Base-by-base conservation (phyloP, 2,329 filamentous ascomycete species). In the Penicillium sp. region DNA sequence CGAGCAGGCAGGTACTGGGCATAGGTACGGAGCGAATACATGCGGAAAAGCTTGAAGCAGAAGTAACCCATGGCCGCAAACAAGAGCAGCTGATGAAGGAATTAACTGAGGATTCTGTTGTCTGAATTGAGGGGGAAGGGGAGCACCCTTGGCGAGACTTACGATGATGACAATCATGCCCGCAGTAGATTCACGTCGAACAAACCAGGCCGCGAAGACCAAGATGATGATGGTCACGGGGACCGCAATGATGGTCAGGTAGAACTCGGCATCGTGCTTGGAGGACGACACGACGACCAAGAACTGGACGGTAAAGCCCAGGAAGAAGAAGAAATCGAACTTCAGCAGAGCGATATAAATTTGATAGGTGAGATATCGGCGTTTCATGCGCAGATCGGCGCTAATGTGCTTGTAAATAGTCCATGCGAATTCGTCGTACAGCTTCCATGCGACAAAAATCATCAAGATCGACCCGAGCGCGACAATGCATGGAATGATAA, bases 291-390 rank as follows among this genome's bases (percentile, higher is more conserved):
- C 90, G 50, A 97, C 86, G 60, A 98, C 91, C 46, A 97, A 80
- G 70, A 98, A 98, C 66, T 98, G 93, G 40, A 98, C 88, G 5
- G 93, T 97, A 70, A 98, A 98, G 46, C 91, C 93, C 43, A 98
- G 82, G 78, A 98, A 98, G 77, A 98, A 97, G 82, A 98, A 98
- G 73, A 98, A 97, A 73, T 98, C 93, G 69, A 98, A 98, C 72
- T 98, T 98, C 56, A 98, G 80, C 9, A 98, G 80, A 34, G 93
- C 89, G 63, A 98, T 96, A 71, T 96, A 98, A 68, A 98, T 90
- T 90, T 98, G 93, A 68, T 95, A 98, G 53, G 91, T 88, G 51
- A 98, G 79, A 74, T 95, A 98, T 55, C 93, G 84, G 73, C 90
- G 85, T 79, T 96, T 97, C 85, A 98, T 89, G 62, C 90, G 84